Evolutionary conservation across 805 yeast species (phyloP).

Genomic region (Hanseniaspora meyeri): DNA sequence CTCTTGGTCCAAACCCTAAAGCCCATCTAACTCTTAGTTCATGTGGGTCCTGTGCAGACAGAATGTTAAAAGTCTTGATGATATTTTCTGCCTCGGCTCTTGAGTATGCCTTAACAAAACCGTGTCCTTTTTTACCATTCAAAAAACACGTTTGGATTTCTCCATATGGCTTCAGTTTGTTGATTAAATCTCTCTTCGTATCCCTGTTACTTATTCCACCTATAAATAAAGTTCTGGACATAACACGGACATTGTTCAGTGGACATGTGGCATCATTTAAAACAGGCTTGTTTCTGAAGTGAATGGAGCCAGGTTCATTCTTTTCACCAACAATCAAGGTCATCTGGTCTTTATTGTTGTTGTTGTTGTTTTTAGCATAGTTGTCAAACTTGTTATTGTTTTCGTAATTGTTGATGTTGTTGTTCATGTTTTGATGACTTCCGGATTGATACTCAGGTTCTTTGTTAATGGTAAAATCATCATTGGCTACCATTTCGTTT

Average conservation of each 20-base stretch:
- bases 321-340: conserved; percentile 38
- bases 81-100: conserved; percentile 84
- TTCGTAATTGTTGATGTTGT: conserved; percentile 13
- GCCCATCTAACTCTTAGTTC: conserved; percentile 88
- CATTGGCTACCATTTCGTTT: conserved; percentile 4
- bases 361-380: not conserved
- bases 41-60: conserved; percentile 17
- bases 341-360: conserved; percentile 22
- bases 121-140: conserved; percentile 84
- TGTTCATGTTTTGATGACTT: too few species aligned
- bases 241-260: conserved; percentile 66
- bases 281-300: conserved; percentile 63
- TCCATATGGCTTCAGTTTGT: conserved; percentile 68
- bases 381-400: conserved; percentile 16
- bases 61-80: conserved; percentile 52
- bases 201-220: conserved; percentile 84
- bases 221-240: conserved; percentile 79
- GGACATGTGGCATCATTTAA: conserved; percentile 61
- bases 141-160: conserved; percentile 84
- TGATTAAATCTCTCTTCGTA: conserved; percentile 61
- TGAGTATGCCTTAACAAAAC: conserved; percentile 87
- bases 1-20: conserved; percentile 97
- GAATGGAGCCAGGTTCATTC: conserved; percentile 60
- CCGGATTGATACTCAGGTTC: conserved; percentile 3
- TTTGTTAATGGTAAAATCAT: conserved; percentile 13